phyloP scores from a whole-genome alignment of 495 filamentous ascomycete genomes.

The Annulohypoxylon maeteangense region DNA sequence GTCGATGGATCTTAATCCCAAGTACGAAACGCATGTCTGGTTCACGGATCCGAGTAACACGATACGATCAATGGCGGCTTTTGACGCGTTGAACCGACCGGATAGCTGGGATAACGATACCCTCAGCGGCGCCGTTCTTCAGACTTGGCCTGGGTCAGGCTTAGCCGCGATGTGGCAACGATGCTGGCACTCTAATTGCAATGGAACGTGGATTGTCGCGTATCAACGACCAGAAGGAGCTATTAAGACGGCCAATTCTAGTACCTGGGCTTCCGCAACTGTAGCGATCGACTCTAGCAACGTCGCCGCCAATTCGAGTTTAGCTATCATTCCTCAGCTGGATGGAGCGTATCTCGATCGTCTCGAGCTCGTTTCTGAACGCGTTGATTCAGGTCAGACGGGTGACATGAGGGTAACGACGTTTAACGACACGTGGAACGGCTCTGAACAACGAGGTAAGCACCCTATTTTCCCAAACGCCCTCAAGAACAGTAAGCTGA shows the following conservation, averaged over 20 bases:
- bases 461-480: background rate
- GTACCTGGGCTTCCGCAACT: constrained; percentile 24
- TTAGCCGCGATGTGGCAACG: constrained; percentile 42
- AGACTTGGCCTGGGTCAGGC: constrained; percentile 39
- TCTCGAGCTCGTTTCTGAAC: constrained; percentile 37
- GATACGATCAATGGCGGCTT: constrained; percentile 31
- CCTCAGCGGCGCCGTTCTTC: constrained; percentile 13
- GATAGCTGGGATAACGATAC: constrained; percentile 40
- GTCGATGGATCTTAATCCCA: constrained; percentile 25
- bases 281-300: constrained; percentile 34
- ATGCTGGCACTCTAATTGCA: constrained; percentile 5
- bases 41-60: constrained; percentile 31
- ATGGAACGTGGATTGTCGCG: constrained; percentile 36
- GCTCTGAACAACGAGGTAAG: constrained; percentile 30
- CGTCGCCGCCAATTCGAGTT: constrained; percentile 36
- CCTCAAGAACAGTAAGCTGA: constrained; percentile 3
- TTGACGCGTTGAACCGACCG: constrained; percentile 34
- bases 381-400: constrained; percentile 14
- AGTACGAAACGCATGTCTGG: constrained; percentile 35
- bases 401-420: constrained; percentile 36
- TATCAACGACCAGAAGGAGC: constrained; percentile 38
- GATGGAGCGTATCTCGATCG: constrained; percentile 21
- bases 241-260: constrained; percentile 39
- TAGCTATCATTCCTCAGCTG: constrained; percentile 35
- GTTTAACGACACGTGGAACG: constrained; percentile 38